These are phyloP conservation scores for Nannizziopsis arthrosporioides DNA, from an alignment of 2,329 filamentous ascomycete species.

Conservation along the genomic window DNA sequence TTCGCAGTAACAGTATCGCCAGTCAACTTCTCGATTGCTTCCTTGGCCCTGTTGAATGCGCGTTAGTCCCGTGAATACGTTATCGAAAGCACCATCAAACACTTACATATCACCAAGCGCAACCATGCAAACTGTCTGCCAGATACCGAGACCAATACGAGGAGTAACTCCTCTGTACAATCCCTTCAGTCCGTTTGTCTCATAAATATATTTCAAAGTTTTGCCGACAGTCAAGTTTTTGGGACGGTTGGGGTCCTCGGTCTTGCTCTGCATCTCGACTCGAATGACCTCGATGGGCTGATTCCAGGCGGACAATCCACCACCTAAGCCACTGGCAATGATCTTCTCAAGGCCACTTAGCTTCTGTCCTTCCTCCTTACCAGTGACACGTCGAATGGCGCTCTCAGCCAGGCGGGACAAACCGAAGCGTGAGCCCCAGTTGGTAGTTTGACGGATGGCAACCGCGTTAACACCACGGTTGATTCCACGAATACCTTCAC, in stretches of 20 bases:
- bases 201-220: constrained; percentile 72
- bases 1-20: constrained; percentile 53
- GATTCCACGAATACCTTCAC: constrained; percentile 87
- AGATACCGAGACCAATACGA: constrained; percentile 87
- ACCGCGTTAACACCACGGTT: constrained; percentile 99
- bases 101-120: constrained; percentile 91
- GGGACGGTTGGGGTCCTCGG: constrained; percentile 88
- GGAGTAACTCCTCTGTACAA: constrained; percentile 92
- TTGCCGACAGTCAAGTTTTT: constrained; percentile 98
- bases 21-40: constrained; percentile 53
- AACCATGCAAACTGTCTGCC: constrained; percentile 99
- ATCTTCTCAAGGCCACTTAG: constrained; percentile 78
- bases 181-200: constrained; percentile 74
- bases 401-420: constrained; percentile 83
- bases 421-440: constrained; percentile 96
- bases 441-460: constrained; percentile 96
- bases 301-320: constrained; percentile 95
- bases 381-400: constrained; percentile 65
- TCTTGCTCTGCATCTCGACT: constrained; percentile 99
- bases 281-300: constrained; percentile 99
- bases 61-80: constrained; percentile 20
- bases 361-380: constrained; percentile 70
- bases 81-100: constrained; percentile 22
- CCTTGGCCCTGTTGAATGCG: constrained; percentile 45
- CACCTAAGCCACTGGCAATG: constrained; percentile 70